These are phyloP conservation scores for Plasmodium gonderi DNA, from an alignment of 169 alveolate genomes.

Conservation along the genomic window DNA sequence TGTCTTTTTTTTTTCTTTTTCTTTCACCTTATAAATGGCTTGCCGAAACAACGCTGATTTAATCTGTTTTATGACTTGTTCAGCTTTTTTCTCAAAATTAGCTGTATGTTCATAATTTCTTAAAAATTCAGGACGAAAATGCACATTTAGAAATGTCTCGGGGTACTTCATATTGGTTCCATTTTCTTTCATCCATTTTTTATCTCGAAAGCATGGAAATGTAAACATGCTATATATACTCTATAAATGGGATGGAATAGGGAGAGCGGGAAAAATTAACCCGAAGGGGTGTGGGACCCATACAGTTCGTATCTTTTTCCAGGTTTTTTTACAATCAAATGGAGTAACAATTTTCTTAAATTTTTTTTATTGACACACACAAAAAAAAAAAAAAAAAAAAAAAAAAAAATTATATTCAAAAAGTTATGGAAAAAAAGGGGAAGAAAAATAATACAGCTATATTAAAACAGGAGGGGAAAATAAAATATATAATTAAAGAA, in stretches of 20 bases:
- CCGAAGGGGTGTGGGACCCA: neutral
- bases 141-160: constrained; percentile 48
- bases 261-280: neutral
- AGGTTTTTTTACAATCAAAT: constrained; percentile 5
- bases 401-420: neutral
- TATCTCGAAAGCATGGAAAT: constrained; percentile 72
- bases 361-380: neutral
- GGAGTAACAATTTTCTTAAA: neutral
- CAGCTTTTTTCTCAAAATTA: constrained; percentile 37
- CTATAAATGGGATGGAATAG: neutral
- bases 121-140: constrained; percentile 68
- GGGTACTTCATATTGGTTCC: constrained; percentile 60
- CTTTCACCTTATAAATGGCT: constrained; percentile 59
- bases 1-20: neutral
- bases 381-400: constrained; percentile 10
- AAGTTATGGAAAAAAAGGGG: neutral
- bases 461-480: neutral
- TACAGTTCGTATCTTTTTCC: neutral
- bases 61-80: constrained; percentile 32
- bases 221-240: constrained; percentile 29
- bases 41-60: constrained; percentile 62
- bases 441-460: neutral
- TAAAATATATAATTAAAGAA: neutral
- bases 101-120: constrained; percentile 46
- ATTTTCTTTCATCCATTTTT: constrained; percentile 66